Evolutionary conservation across 164 flowering plant genomes (phyloP).

Genomic region (Saururus chinensis): DNA sequence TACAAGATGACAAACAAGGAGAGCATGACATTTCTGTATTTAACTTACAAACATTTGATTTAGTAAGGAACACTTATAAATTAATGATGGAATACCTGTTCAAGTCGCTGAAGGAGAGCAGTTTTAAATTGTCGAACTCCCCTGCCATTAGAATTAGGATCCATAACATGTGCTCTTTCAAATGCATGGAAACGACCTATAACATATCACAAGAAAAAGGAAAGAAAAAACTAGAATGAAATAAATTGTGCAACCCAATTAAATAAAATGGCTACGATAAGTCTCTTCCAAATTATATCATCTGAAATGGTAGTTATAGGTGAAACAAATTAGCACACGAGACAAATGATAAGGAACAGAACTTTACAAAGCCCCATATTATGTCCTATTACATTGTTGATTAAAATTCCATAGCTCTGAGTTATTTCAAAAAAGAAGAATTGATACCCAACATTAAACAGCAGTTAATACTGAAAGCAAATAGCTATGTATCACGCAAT

Average conservation of each 20-base stretch:
- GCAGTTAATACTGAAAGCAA: neutral
- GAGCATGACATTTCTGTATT: neutral
- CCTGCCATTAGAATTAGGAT: conserved; percentile 46
- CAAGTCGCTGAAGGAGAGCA: conserved; percentile 57
- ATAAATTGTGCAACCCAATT: neutral
- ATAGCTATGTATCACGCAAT: too few relatives aligned
- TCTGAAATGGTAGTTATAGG: too few relatives aligned
- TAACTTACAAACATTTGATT: neutral
- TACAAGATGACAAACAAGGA: too few relatives aligned
- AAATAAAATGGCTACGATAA: neutral
- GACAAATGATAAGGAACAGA: too few relatives aligned
- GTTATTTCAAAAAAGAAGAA: neutral
- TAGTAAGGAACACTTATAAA: neutral
- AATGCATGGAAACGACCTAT: conserved; percentile 80
- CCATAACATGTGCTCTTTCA: conserved; percentile 54
- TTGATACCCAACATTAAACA: neutral
- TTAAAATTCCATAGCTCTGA: neutral
- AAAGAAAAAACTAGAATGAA: neutral
- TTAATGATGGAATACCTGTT: conserved; percentile 24
- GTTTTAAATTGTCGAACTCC: conserved; percentile 79
- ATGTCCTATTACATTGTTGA: too few relatives aligned
- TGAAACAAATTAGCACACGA: too few relatives aligned
- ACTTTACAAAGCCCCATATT: too few relatives aligned
- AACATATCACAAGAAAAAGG: neutral
- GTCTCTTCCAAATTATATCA: too few relatives aligned